phyloP scores from a whole-genome alignment of 2,329 filamentous ascomycete genomes.

The Trichoderma sp. region DNA sequence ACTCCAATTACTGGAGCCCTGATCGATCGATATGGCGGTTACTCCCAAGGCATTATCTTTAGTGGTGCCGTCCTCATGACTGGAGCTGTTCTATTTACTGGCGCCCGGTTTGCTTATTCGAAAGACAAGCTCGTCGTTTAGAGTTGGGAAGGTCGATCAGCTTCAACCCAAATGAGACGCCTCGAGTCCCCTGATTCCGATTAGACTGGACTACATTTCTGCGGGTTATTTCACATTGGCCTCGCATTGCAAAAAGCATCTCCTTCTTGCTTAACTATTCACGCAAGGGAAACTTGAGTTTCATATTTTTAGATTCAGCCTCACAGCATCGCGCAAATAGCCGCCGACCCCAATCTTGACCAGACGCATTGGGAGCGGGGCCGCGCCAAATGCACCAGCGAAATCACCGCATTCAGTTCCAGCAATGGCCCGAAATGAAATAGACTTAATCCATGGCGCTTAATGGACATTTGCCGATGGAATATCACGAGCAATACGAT shows the following conservation, averaged over 20 bases:
- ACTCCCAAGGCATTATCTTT: slow-evolving; percentile 5
- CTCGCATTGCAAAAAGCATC: background rate
- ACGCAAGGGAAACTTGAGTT: background rate
- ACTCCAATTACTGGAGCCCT: slow-evolving; percentile 1
- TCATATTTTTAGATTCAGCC: background rate
- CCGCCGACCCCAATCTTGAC: background rate
- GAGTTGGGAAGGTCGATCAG: background rate
- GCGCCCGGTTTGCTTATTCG: background rate
- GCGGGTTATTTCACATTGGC: background rate
- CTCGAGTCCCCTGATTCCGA: background rate
- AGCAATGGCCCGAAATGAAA: background rate
- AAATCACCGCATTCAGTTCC: background rate
- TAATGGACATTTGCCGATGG: background rate
- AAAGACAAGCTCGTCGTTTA: background rate
- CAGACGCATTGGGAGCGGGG: background rate
- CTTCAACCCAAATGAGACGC: too few species aligned
- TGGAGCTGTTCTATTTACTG: background rate
- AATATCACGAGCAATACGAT: background rate
- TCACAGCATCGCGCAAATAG: background rate
- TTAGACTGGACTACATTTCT: background rate
- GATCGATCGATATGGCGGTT: background rate
- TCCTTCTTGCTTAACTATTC: background rate
- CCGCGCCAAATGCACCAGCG: background rate
- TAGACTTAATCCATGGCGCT: background rate
- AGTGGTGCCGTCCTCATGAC: background rate